Evolutionary conservation across 129 eudicot genomes (phyloP).

Genomic region (Silybum marianum): DNA sequence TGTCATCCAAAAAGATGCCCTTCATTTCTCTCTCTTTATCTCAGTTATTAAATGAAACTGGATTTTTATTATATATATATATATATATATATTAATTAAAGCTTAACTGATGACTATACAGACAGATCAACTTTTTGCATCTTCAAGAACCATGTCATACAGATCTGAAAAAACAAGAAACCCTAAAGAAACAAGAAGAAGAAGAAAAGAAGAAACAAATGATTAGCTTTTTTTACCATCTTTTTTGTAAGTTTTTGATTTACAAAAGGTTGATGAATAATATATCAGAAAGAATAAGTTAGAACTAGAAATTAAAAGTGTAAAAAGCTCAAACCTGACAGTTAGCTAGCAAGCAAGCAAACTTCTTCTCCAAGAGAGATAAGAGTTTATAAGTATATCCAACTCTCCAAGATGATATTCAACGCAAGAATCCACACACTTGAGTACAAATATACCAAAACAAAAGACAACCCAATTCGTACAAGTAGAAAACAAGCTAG

Average conservation of each 20-base stretch:
- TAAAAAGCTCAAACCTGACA: conserved; percentile 46
- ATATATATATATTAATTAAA: not conserved
- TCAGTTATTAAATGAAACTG: conserved; percentile 15
- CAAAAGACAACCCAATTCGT: conserved; percentile 40
- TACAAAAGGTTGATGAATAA: conserved; percentile 11
- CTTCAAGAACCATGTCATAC: conserved; percentile 21
- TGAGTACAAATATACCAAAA: conserved; percentile 38
- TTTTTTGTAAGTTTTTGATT: conserved; percentile 20
- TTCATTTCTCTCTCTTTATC: conserved; percentile 39
- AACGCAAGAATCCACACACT: conserved; percentile 46
- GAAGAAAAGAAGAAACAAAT: conserved; percentile 14
- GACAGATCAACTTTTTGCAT: conserved; percentile 25
- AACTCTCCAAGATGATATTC: conserved; percentile 36
- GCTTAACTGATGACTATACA: conserved; percentile 22
- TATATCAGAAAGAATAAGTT: conserved; percentile 26
- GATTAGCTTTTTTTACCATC: conserved; percentile 24
- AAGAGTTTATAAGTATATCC: conserved; percentile 22
- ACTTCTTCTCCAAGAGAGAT: conserved; percentile 30
- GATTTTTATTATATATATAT: not conserved
- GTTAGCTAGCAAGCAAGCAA: conserved; percentile 15
- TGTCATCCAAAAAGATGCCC: conserved; percentile 56
- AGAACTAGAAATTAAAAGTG: conserved; percentile 34
- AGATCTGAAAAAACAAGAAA: conserved; percentile 39
- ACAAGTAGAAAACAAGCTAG: conserved; percentile 20
- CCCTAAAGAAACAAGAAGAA: conserved; percentile 34